A percentile compares a stretch with the other conserved stretches of the same genome.
These are phyloP conservation scores for Seminavis robusta DNA, from an alignment of 108 stramenopile genomes.

Conservation along the genomic window DNA sequence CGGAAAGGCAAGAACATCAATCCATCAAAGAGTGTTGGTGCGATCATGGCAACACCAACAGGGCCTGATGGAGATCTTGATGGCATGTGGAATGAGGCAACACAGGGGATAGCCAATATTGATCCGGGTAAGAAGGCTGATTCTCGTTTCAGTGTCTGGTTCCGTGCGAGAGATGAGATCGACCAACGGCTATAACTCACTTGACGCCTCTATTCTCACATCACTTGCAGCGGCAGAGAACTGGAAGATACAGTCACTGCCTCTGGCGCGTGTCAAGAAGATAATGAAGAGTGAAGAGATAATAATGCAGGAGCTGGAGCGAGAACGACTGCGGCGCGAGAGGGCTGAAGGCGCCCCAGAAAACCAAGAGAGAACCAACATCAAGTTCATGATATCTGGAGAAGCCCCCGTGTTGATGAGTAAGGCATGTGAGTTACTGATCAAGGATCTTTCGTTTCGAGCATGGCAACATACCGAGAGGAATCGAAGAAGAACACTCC, in stretches of 20 bases:
- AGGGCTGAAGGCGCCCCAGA: not conserved
- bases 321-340: slow-evolving; percentile 22
- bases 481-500: slow-evolving; percentile 50
- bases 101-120: no score
- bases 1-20: no score
- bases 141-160: no score
- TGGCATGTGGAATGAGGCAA: no score
- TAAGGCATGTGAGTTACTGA: slow-evolving; percentile 71
- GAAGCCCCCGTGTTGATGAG: slow-evolving; percentile 64
- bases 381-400: slow-evolving; percentile 64
- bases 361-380: slow-evolving; percentile 14
- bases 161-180: no score
- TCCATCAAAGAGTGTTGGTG: no score
- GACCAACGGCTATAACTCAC: no score
- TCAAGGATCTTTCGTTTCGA: slow-evolving; percentile 56
- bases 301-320: slow-evolving; percentile 41
- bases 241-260: slow-evolving; percentile 63
- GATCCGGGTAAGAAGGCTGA: no score
- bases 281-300: slow-evolving; percentile 96
- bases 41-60: no score
- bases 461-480: slow-evolving; percentile 62
- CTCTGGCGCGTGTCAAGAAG: slow-evolving; percentile 91
- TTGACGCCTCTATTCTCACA: not conserved
- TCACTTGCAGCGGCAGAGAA: slow-evolving; percentile 43
- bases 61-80: no score